Percentiles rank a stretch among this genome's conserved stretches.
Conservation (phyloP, 1,284 basidiomycete genomes). For the Fomitopsis palustris region DNA sequence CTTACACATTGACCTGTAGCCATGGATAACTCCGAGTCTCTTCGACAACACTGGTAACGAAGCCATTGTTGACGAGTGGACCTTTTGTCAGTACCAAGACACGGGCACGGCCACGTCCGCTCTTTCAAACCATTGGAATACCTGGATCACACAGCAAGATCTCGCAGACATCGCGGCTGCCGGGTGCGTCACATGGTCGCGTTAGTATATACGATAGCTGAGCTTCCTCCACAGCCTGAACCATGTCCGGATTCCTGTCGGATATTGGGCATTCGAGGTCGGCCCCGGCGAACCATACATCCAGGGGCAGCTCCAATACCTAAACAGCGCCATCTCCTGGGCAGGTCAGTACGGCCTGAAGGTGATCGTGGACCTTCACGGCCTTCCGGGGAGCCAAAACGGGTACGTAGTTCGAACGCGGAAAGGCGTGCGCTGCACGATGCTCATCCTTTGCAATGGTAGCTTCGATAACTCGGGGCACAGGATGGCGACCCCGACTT, state of each 20-base stretch:
- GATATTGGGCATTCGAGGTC: conserved; percentile 90
- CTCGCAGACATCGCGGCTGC: conserved; percentile 71
- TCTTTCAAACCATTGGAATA: conserved; percentile 73
- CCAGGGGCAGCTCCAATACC: conserved; percentile 74
- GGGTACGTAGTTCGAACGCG: conserved; percentile 41
- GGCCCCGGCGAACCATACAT: conserved; percentile 81
- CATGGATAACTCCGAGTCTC: conserved; percentile 85
- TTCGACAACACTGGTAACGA: conserved; percentile 77
- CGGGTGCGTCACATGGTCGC: conserved; percentile 44
- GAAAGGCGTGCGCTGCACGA: not conserved
- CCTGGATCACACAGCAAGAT: conserved; percentile 78
- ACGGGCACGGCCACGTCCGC: conserved; percentile 40
- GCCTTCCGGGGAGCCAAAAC: conserved; percentile 83
- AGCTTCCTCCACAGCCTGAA: conserved; percentile 51
- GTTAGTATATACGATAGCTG: conserved; percentile 9
- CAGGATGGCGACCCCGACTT: conserved; percentile 54
- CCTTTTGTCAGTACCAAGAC: conserved; percentile 68
- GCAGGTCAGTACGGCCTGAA: conserved; percentile 74
- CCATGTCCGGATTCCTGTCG: conserved; percentile 86
- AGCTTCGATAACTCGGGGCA: conserved; percentile 91
- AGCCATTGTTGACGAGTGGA: conserved; percentile 81
- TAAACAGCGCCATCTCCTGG: conserved; percentile 77
- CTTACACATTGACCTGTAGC: conserved; percentile 34
- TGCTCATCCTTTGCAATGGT: not conserved
- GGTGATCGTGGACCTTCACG: conserved; percentile 81